phyloP scores from a whole-genome alignment of 2,329 filamentous ascomycete genomes.

The Microsporum audouinii region DNA sequence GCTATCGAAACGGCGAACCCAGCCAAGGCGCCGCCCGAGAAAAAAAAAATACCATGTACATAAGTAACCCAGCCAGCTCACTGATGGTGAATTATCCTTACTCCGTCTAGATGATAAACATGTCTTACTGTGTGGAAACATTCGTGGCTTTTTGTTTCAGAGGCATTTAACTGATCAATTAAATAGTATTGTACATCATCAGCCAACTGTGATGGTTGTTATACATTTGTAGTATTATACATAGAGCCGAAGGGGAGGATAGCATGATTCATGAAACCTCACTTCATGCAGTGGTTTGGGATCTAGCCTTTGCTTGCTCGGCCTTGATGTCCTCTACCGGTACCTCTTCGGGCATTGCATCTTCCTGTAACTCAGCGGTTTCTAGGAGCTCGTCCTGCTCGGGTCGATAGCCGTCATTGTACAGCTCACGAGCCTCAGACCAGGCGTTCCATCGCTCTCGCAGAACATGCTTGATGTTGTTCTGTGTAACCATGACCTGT shows the following conservation, averaged over 20 bases:
- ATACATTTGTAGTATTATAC: not conserved
- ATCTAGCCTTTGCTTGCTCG: not conserved
- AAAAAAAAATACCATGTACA: not conserved
- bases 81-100: not conserved
- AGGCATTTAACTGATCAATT: not conserved
- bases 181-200: conserved; percentile 1
- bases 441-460: conserved; percentile 84
- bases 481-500: conserved; percentile 67
- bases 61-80: not conserved
- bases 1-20: not conserved
- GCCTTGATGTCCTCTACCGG: conserved; percentile 7
- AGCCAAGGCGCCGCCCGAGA: not conserved
- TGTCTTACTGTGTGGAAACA: not conserved
- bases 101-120: not conserved
- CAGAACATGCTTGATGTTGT: conserved; percentile 69
- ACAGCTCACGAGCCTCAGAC: conserved; percentile 36
- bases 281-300: not conserved
- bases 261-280: not conserved
- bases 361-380: not conserved
- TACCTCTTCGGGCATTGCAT: not conserved
- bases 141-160: not conserved
- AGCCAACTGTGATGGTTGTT: not conserved
- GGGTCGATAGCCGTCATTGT: conserved; percentile 27
- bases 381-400: conserved; percentile 17
- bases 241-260: not conserved